Evolutionary conservation across 78 protist species (phyloP), one percentile per base, ranked within the genome.

Genomic region (Protostelium mycophagum): DNA sequence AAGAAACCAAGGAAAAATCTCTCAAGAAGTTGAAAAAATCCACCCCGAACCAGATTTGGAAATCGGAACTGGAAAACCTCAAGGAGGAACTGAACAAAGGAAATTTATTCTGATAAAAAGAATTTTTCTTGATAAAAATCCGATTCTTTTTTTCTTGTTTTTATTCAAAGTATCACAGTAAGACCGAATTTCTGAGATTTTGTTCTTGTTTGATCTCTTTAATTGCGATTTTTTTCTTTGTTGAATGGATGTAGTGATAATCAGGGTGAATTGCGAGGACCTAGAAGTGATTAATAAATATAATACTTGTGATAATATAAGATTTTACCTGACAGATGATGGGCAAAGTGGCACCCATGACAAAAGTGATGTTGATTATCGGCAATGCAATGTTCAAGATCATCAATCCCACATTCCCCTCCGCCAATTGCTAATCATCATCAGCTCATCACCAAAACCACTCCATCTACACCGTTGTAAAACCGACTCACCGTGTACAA

Each of bases 41-140:
- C 25, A 73, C 51, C 23, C 23, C 94, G 1, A 37, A 73, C 28
- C 38, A 85, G 38, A 86, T 91, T 36, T 91, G 94, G 94, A 63
- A 36, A 51, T 0, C 83, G 0, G 94, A 91, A 83, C 37, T 91
- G 35, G 0, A 38, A 9, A 37, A 91, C 29, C 63, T 91, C 83
- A 37, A 28, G 37, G 91, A 88, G n/a, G n/a, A n/a, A n/a, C n/a
- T n/a, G n/a, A n/a, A n/a, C n/a, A n/a, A n/a, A n/a, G n/a, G n/a
- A n/a, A n/a, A n/a, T n/a, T n/a, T n/a, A n/a, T n/a, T n/a, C n/a
- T n/a, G n/a, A n/a, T n/a, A n/a, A n/a, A n/a, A n/a, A n/a, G n/a
- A n/a, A n/a, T n/a, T n/a, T n/a, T n/a, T n/a, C n/a, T n/a, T n/a
- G n/a, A n/a, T n/a, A n/a, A n/a, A n/a, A n/a, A n/a, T n/a, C n/a